Evolutionary conservation across 176 grass and related monocot species (phyloP).

Genomic region (Musa itinerans): DNA sequence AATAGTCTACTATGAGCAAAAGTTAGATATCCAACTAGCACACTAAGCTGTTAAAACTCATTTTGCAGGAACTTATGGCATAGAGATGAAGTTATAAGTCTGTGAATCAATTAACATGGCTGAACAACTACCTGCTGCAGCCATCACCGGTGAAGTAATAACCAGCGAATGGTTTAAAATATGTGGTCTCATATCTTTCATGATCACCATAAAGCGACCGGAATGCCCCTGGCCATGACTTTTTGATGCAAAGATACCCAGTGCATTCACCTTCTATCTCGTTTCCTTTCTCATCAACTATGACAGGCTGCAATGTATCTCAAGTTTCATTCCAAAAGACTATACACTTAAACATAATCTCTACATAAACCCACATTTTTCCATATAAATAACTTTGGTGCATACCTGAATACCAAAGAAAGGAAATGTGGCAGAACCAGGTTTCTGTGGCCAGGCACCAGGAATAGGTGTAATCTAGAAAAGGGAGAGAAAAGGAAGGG

Average conservation of each 20-base stretch:
- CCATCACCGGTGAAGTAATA: constrained; percentile 97
- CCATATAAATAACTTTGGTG: not conserved
- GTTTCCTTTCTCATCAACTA: constrained; percentile 83
- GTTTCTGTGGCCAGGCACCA: constrained; percentile 89
- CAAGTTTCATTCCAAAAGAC: not conserved
- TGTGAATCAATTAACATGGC: not conserved
- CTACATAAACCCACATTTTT: not conserved
- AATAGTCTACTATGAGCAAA: not conserved
- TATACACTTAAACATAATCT: too few species aligned
- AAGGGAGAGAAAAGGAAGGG: not conserved
- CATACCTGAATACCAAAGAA: constrained; percentile 94
- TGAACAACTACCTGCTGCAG: constrained; percentile 56
- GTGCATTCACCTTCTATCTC: constrained; percentile 84
- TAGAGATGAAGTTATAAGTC: not conserved
- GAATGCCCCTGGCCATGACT: constrained; percentile 84
- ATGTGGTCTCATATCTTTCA: constrained; percentile 95
- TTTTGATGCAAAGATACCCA: constrained; percentile 96
- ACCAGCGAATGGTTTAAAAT: constrained; percentile 91
- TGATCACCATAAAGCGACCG: constrained; percentile 78
- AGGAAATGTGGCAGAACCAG: constrained; percentile 83
- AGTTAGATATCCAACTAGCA: too few species aligned
- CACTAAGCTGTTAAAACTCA: too few species aligned
- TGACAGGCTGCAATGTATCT: constrained; percentile 47
- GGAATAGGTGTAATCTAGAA: constrained; percentile 78
- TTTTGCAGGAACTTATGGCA: not conserved